Conservation (phyloP, 2,329 filamentous ascomycete species). For the Scorias spongiosa region DNA sequence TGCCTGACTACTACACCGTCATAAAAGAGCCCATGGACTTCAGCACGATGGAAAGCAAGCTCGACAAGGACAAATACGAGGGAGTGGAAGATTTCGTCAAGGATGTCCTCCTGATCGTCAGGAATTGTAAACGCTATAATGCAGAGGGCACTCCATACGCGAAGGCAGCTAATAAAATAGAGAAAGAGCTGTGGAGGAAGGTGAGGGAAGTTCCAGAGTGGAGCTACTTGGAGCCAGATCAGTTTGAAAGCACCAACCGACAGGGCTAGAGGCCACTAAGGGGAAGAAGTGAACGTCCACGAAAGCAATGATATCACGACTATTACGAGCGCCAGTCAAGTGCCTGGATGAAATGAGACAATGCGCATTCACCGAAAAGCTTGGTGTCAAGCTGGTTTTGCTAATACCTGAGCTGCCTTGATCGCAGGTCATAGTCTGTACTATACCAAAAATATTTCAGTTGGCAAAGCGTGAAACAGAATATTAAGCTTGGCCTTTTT, state of each 20-base stretch:
- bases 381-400: too few relatives aligned
- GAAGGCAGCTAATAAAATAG: slow-evolving; percentile 85
- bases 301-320: background rate
- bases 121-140: slow-evolving; percentile 93
- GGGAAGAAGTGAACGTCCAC: background rate
- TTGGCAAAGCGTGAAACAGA: too few relatives aligned
- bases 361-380: too few relatives aligned
- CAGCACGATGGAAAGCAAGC: slow-evolving; percentile 86
- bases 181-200: slow-evolving; percentile 89
- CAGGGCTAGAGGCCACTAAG: slow-evolving; percentile 2
- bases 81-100: slow-evolving; percentile 84
- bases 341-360: background rate
- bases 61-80: slow-evolving; percentile 83
- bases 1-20: slow-evolving; percentile 96
- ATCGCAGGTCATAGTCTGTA: too few relatives aligned
- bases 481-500: too few relatives aligned
- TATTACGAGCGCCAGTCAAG: background rate
- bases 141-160: slow-evolving; percentile 90
- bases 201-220: slow-evolving; percentile 88
- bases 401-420: too few relatives aligned
- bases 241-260: slow-evolving; percentile 19
- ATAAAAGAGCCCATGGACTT: slow-evolving; percentile 98
- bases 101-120: slow-evolving; percentile 78
- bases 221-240: slow-evolving; percentile 30
- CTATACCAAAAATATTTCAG: too few relatives aligned